phyloP scores from a whole-genome alignment of 495 filamentous ascomycete genomes.

The Hypoxylon lienhwacheense region DNA sequence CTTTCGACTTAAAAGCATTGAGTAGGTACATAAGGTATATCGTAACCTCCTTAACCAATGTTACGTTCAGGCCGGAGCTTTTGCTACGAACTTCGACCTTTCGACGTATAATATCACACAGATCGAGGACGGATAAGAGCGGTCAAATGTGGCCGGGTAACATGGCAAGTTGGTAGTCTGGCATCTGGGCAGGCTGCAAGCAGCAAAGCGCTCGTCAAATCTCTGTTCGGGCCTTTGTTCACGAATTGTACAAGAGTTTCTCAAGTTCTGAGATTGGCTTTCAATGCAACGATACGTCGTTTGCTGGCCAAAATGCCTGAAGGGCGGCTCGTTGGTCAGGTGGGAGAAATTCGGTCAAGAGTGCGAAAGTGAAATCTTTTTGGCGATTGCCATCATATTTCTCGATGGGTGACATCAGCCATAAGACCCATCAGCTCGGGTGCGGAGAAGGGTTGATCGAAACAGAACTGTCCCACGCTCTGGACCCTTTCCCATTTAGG shows the following conservation, averaged over 20 bases:
- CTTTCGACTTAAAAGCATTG: constrained; percentile 3
- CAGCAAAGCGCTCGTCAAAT: not conserved
- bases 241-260: no score
- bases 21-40: not conserved
- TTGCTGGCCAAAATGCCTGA: not conserved
- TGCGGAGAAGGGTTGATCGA: constrained; percentile 22
- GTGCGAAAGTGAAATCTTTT: no score
- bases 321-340: not conserved
- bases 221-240: constrained; percentile 11
- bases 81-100: constrained; percentile 25
- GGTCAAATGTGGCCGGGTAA: not conserved
- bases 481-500: constrained; percentile 18
- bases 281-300: not conserved
- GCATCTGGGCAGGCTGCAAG: no score
- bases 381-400: constrained; percentile 30
- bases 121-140: not conserved
- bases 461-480: constrained; percentile 14
- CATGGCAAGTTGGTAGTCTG: no score
- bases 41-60: not conserved
- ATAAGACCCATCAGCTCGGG: constrained; percentile 11
- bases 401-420: constrained; percentile 29
- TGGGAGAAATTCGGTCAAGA: constrained; percentile 15
- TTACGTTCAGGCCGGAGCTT: constrained; percentile 24
- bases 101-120: not conserved
- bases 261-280: no score